These are phyloP conservation scores for Coprinopsis cinerea DNA, from an alignment of 768 basidiomycete species.

Conservation along the genomic window DNA sequence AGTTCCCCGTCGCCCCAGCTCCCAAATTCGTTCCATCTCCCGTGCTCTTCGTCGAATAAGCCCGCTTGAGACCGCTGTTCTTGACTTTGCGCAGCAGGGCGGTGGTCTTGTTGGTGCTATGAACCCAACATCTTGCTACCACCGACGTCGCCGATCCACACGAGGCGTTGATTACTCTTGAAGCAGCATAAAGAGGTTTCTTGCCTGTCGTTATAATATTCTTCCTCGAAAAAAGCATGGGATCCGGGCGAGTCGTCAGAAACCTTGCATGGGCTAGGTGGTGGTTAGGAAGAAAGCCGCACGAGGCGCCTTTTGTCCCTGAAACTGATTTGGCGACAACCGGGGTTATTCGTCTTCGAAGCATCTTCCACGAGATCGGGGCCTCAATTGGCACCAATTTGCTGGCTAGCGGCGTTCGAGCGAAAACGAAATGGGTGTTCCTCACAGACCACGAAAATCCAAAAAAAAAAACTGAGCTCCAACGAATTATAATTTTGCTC, in stretches of 20 bases:
- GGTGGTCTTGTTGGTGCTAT: slow-evolving; percentile 47
- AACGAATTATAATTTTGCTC: too few relatives aligned
- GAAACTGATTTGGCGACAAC: slow-evolving; percentile 2
- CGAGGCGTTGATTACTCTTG: slow-evolving; percentile 47
- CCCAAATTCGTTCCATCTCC: slow-evolving; percentile 19
- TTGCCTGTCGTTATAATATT: slow-evolving; percentile 45
- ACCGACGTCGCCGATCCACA: slow-evolving; percentile 41
- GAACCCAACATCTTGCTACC: slow-evolving; percentile 46
- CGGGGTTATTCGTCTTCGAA: slow-evolving; percentile 2
- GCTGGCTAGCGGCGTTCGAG: too few relatives aligned
- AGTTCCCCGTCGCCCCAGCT: slow-evolving; percentile 18
- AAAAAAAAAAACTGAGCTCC: too few relatives aligned
- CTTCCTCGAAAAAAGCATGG: slow-evolving; percentile 49
- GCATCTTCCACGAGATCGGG: slow-evolving; percentile 1
- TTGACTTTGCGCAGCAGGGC: slow-evolving; percentile 42
- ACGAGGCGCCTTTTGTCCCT: slow-evolving; percentile 8
- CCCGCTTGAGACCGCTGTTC: slow-evolving; percentile 30
- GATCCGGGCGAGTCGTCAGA: neutral
- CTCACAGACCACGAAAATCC: too few relatives aligned
- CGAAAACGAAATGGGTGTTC: too few relatives aligned
- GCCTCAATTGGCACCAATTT: too few relatives aligned
- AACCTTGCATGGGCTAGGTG: neutral
- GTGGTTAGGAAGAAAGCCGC: slow-evolving; percentile 4
- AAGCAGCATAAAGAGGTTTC: slow-evolving; percentile 52
- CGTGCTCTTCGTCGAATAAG: slow-evolving; percentile 32